These are phyloP conservation scores for Zasmidium cellare DNA, from an alignment of 2,329 filamentous ascomycete species.

Conservation along the genomic window DNA sequence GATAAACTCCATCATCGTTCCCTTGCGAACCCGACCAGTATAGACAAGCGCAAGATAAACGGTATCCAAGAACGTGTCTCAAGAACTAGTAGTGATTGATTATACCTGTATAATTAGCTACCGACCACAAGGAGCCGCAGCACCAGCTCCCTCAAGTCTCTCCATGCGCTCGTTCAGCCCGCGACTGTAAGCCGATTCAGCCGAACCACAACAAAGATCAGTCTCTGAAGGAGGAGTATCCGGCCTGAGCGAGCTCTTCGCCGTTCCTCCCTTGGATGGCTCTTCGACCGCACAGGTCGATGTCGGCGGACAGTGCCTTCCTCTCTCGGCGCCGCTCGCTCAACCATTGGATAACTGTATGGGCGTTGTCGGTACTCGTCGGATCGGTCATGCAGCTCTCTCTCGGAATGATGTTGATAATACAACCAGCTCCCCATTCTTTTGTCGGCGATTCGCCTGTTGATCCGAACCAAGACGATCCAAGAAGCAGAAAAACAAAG, in stretches of 20 bases:
- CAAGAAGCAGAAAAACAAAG: not conserved
- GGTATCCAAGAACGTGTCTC: no score
- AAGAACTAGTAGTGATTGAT: not conserved
- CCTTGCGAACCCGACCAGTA: no score
- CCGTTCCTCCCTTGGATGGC: no score
- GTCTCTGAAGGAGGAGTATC: no score
- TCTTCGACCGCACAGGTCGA: no score
- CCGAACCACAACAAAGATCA: no score
- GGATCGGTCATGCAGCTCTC: not conserved
- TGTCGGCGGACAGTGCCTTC: no score
- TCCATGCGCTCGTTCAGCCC: no score
- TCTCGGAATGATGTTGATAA: not conserved
- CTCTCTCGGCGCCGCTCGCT: not conserved
- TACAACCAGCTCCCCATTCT: not conserved
- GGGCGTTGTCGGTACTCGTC: not conserved
- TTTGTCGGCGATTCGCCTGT: not conserved
- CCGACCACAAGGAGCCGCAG: not conserved
- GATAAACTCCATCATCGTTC: no score
- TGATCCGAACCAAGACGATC: not conserved
- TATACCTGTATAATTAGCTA: not conserved
- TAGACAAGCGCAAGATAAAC: no score
- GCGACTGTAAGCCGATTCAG: no score
- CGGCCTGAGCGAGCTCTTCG: no score
- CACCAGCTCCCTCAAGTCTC: not conserved
- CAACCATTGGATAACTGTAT: not conserved